These are phyloP conservation scores for Tubosaeta brunneosetosa DNA, from an alignment of 768 basidiomycete genomes.

Conservation along the genomic window DNA sequence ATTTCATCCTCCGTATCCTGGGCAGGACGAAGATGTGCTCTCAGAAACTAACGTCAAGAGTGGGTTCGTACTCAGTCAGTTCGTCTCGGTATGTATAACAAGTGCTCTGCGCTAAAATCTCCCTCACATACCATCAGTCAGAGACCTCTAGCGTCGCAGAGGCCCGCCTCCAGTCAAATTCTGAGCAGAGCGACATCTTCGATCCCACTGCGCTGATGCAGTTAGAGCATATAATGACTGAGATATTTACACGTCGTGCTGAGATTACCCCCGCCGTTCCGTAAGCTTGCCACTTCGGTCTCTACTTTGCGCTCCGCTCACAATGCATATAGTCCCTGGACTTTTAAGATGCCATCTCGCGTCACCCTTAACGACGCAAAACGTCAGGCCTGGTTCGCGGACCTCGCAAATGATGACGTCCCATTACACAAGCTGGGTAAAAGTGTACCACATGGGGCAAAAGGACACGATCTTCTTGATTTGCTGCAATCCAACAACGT, in stretches of 20 bases:
- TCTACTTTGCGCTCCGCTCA: neutral
- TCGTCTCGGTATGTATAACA: constrained; percentile 50
- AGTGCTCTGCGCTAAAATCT: neutral
- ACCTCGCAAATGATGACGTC: constrained; percentile 75
- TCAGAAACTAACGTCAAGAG: constrained; percentile 60
- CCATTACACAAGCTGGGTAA: constrained; percentile 79
- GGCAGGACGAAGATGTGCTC: constrained; percentile 71
- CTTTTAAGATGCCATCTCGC: constrained; percentile 77
- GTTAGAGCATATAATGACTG: constrained; percentile 72
- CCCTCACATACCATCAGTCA: constrained; percentile 15
- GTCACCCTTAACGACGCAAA: constrained; percentile 78
- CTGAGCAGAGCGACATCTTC: constrained; percentile 42
- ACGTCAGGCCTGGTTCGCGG: constrained; percentile 77
- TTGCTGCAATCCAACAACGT: constrained; percentile 72
- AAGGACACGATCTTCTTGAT: constrained; percentile 80
- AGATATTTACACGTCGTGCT: constrained; percentile 61
- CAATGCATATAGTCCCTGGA: constrained; percentile 38
- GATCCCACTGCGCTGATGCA: constrained; percentile 50
- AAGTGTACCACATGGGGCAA: constrained; percentile 82
- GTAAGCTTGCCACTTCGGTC: constrained; percentile 39
- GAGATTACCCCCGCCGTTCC: constrained; percentile 56
- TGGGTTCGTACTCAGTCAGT: constrained; percentile 51
- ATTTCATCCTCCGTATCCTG: constrained; percentile 69
- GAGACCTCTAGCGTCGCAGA: constrained; percentile 17
- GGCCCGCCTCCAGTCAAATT: constrained; percentile 7